Conservation (phyloP, 2,329 filamentous ascomycete genomes). For the Sporothrix schenckii region DNA sequence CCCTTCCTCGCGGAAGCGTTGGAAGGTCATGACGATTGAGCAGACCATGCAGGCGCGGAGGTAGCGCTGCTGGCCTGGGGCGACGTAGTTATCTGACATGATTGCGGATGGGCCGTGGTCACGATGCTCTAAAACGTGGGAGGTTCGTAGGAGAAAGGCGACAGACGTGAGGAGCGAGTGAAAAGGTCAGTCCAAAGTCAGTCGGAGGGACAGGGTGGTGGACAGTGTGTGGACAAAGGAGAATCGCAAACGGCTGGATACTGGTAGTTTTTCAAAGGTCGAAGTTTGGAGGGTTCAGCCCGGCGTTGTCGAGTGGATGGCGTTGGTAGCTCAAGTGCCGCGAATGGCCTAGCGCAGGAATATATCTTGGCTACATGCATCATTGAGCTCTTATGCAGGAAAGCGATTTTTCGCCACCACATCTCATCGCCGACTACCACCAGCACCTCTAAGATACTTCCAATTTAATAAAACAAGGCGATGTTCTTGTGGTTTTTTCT, state of each 20-base stretch:
- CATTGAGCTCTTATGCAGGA: neutral
- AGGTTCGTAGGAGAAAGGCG: neutral
- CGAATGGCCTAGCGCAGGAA: constrained; percentile 18
- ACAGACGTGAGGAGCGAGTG: neutral
- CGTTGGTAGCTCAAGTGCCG: constrained; percentile 10
- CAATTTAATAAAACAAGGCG: neutral
- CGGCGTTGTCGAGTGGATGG: neutral
- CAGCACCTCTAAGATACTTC: neutral
- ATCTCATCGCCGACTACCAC: no score
- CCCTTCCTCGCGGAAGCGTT: constrained; percentile 84
- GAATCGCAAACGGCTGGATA: neutral
- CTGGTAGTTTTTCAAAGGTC: neutral
- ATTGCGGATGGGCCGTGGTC: neutral
- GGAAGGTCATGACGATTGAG: constrained; percentile 84
- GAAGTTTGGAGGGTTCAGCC: constrained; percentile 14
- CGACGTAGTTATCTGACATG: constrained; percentile 65
- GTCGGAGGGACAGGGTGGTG: neutral
- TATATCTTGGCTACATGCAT: neutral
- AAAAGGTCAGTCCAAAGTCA: neutral
- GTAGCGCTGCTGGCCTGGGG: constrained; percentile 76
- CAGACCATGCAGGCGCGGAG: constrained; percentile 98
- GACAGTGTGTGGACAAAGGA: neutral
- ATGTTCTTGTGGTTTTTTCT: neutral
- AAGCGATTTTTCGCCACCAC: no score
- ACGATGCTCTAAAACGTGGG: neutral